These are phyloP conservation scores for Leccinum rimulosum DNA, from an alignment of 768 basidiomycete species.

Conservation along the genomic window DNA sequence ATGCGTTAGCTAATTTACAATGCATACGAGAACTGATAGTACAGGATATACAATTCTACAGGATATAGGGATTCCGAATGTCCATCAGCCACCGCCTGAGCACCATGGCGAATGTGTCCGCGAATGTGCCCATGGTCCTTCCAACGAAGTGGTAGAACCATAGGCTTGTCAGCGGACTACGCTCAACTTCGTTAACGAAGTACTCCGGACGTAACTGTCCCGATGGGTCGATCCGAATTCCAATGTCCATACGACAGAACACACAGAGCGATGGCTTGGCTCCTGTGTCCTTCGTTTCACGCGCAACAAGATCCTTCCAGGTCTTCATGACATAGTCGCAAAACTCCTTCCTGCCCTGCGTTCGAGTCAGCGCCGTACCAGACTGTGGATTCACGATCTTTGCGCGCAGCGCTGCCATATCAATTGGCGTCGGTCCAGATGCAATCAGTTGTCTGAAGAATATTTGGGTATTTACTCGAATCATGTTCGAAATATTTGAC, in stretches of 20 bases:
- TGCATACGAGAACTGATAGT: no score
- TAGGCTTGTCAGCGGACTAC: not conserved
- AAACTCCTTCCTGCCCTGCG: not conserved
- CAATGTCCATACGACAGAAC: not conserved
- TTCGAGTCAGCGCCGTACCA: not conserved
- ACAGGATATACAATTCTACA: no score
- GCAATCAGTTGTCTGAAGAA: not conserved
- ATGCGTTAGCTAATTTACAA: no score
- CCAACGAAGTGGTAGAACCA: not conserved
- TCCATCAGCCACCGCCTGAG: not conserved
- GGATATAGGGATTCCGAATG: no score
- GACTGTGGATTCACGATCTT: not conserved
- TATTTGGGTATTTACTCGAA: no score
- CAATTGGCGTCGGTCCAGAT: not conserved
- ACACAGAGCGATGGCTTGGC: not conserved
- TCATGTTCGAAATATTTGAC: no score
- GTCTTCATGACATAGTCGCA: not conserved
- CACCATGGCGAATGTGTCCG: not conserved
- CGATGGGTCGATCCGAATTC: not conserved
- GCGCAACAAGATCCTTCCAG: not conserved
- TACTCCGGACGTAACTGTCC: not conserved
- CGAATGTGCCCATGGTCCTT: not conserved
- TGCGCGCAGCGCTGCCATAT: not conserved
- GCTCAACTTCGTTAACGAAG: not conserved
- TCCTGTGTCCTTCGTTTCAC: not conserved